Evolutionary conservation across 202 grass and related monocot species (phyloP).

Genomic region (Brachypodium distachyon): DNA sequence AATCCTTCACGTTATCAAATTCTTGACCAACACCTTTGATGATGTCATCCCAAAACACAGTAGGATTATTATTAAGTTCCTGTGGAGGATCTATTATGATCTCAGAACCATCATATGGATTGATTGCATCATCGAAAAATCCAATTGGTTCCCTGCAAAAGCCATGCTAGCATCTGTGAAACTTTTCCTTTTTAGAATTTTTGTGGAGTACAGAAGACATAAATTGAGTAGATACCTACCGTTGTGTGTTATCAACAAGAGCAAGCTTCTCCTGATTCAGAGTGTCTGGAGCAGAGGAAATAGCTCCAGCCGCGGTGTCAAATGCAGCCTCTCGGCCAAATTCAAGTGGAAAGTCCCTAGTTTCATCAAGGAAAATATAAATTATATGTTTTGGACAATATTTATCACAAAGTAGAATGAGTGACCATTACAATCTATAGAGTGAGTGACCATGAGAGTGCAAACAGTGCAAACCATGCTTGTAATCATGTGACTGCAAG

Average conservation of each 20-base stretch:
- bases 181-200: not conserved
- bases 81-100: constrained; percentile 49
- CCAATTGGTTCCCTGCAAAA: constrained; percentile 49
- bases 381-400: constrained; percentile 1
- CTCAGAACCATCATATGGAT: constrained; percentile 51
- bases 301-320: constrained; percentile 31
- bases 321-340: constrained; percentile 52
- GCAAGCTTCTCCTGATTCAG: constrained; percentile 57
- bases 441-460: not conserved
- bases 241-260: constrained; percentile 33
- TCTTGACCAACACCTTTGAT: constrained; percentile 98
- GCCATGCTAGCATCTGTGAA: constrained; percentile 15
- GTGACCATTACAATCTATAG: not conserved
- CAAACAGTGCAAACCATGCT: constrained; percentile 1
- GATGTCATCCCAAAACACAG: constrained; percentile 64
- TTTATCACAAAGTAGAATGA: constrained; percentile 3
- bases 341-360: constrained; percentile 42
- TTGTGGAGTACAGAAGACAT: not conserved
- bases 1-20: constrained; percentile 99
- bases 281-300: constrained; percentile 35
- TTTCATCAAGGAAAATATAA: constrained; percentile 9
- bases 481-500: not conserved
- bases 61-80: constrained; percentile 36
- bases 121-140: constrained; percentile 62
- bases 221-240: constrained; percentile 25